Base-by-base conservation (phyloP, 805 yeast species). In the Isabelozyma rhagii region DNA sequence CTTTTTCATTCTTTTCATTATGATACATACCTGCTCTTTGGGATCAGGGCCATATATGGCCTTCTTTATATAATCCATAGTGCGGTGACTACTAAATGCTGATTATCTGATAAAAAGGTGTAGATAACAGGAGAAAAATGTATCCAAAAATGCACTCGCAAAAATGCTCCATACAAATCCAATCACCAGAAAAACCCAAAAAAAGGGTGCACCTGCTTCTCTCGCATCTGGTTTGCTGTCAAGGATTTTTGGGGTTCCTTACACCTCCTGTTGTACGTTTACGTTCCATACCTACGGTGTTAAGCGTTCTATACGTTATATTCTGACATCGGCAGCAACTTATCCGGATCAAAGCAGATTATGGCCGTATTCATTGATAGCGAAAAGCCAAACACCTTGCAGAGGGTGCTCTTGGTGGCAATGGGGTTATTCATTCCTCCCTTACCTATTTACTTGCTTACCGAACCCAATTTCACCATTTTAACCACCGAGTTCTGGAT, bases 1-100 rank as follows among this genome's bases (percentile, higher is more conserved):
- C 4, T 10, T 11, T 17, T 36, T 17, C 36, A 28, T 43, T 17
- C 25, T 14, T 14, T 8, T 18, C 13, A 4, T 15, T 4, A 10
- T 13, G n/a, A 14, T 10, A 72, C 81, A 45, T 66, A 78, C 84
- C 60, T 87, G 96, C 60, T 89, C 98, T 61, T 86, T 85, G 41
- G 97, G 97, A 63, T 92, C 97, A 0, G 98, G 97, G 0, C 99
- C 99, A 87, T 96, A 93, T 39, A 93, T 85, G 4, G 92, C 88
- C 63, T 85, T 84, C 71, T 89, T 92, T 34, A 93, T 66, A 64
- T 77, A 86, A 63, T 93, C 90, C 98, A 93, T 93, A 14, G 3
- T 38, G 14, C 13, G 17, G 3, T 38, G n/a, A 38, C 14, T 15
- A 15, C 17, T 13, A 38, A 38, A 38, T 38, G 17, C 13, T 38